Conservation (phyloP, 2,329 filamentous ascomycete genomes). For the Xylariaceae sp. region DNA sequence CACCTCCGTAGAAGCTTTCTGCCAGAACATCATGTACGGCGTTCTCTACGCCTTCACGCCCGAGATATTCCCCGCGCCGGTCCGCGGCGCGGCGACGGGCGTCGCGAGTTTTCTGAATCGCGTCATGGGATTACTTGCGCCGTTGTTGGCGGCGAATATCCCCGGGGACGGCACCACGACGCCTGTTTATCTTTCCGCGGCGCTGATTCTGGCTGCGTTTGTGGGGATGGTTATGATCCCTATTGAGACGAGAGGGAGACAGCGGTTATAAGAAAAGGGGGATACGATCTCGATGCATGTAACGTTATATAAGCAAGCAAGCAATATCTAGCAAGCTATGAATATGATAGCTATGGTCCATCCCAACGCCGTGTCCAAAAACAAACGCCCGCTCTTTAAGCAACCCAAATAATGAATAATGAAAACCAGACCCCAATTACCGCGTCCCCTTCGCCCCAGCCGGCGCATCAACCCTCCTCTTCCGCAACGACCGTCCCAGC, state of each 20-base stretch:
- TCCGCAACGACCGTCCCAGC: slow-evolving; percentile 61
- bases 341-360: too few species aligned
- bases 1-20: slow-evolving; percentile 63
- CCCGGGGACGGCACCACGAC: slow-evolving; percentile 53
- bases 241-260: slow-evolving; percentile 57
- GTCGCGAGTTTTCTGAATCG: slow-evolving; percentile 68
- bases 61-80: slow-evolving; percentile 68
- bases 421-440: slow-evolving; percentile 24
- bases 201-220: slow-evolving; percentile 54
- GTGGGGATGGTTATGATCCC: slow-evolving; percentile 55
- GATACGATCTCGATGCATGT: neutral
- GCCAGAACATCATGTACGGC: slow-evolving; percentile 73
- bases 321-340: too few species aligned
- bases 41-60: slow-evolving; percentile 73
- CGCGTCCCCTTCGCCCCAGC: slow-evolving; percentile 53
- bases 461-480: slow-evolving; percentile 56
- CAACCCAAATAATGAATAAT: neutral
- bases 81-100: slow-evolving; percentile 66
- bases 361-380: neutral
- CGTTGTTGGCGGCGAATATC: slow-evolving; percentile 59
- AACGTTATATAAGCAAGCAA: neutral
- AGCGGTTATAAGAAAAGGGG: slow-evolving; percentile 42
- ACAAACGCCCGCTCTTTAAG: neutral
- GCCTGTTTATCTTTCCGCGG: slow-evolving; percentile 54
- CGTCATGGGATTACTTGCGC: slow-evolving; percentile 61